Evolutionary conservation across 768 basidiomycete genomes (phyloP).

Genomic region (Crassisporium funariophilum): DNA sequence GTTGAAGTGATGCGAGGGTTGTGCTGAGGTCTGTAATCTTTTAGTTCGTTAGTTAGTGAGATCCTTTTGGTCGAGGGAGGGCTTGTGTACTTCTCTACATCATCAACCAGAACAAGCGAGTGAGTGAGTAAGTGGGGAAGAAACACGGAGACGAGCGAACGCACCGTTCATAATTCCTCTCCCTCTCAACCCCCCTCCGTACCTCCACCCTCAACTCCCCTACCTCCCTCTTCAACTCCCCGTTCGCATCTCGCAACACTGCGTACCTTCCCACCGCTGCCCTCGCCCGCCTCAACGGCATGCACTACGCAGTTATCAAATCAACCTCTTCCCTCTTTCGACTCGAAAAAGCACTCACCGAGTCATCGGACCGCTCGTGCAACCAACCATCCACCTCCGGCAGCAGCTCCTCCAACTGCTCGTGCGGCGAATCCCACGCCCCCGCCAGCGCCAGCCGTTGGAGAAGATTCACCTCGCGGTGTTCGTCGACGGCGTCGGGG

Average conservation of each 20-base stretch:
- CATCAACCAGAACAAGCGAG: no score
- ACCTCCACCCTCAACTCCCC: background rate
- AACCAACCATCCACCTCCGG: conserved; percentile 55
- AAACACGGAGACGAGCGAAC: no score
- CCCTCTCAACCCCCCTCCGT: conserved; percentile 10
- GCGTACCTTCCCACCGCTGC: background rate
- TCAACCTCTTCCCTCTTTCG: no score
- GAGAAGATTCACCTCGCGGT: conserved; percentile 39
- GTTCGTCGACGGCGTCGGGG: conserved; percentile 35
- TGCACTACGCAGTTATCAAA: no score
- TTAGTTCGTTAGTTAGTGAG: no score
- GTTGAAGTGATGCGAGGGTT: no score
- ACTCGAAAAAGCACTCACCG: background rate
- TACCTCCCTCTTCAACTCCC: background rate
- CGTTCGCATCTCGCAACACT: background rate
- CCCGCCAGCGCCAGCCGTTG: conserved; percentile 36
- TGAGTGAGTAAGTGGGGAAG: no score
- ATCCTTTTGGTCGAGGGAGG: no score
- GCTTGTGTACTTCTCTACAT: no score
- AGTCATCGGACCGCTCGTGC: conserved; percentile 25
- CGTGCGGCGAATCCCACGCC: conserved; percentile 42
- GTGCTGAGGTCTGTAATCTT: no score
- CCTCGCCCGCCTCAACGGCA: background rate
- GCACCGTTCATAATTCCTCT: no score
- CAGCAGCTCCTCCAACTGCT: conserved; percentile 38